phyloP scores from a whole-genome alignment of 2,329 filamentous ascomycete genomes.

The Colletotrichum noveboracense region DNA sequence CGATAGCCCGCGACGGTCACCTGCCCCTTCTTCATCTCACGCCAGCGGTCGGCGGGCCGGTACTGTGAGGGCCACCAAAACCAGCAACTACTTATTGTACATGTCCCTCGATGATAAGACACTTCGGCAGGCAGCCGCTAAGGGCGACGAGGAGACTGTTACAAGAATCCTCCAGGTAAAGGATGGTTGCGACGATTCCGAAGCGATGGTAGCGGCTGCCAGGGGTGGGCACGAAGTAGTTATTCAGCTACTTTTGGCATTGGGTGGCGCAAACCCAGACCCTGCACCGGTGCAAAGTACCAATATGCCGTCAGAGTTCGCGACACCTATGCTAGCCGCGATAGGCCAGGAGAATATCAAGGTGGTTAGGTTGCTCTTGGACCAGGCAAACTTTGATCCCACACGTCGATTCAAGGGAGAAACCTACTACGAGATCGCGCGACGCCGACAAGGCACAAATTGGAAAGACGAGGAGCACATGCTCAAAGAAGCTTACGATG shows the following conservation, averaged over 20 bases:
- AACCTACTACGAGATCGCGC: slow-evolving; percentile 87
- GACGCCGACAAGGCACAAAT: slow-evolving; percentile 80
- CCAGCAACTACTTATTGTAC: slow-evolving; percentile 67
- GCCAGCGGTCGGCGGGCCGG: slow-evolving; percentile 54
- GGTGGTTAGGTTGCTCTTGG: slow-evolving; percentile 80
- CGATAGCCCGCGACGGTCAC: slow-evolving; percentile 64
- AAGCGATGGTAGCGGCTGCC: slow-evolving; percentile 88
- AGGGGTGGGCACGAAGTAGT: slow-evolving; percentile 90
- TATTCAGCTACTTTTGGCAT: slow-evolving; percentile 76
- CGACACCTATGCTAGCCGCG: slow-evolving; percentile 92
- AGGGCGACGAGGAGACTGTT: slow-evolving; percentile 67
- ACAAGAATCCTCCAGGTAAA: slow-evolving; percentile 66
- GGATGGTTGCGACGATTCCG: slow-evolving; percentile 72
- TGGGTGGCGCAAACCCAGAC: slow-evolving; percentile 71
- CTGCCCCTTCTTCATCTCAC: slow-evolving; percentile 42
- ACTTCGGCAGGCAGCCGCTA: slow-evolving; percentile 62
- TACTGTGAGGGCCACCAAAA: slow-evolving; percentile 66
- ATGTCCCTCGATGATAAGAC: slow-evolving; percentile 69
- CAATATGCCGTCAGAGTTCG: slow-evolving; percentile 69
- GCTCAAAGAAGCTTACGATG: slow-evolving; percentile 77
- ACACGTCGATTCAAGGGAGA: slow-evolving; percentile 77
- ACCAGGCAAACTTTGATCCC: slow-evolving; percentile 81
- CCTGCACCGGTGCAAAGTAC: slow-evolving; percentile 63
- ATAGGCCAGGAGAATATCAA: slow-evolving; percentile 89
- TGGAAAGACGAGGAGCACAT: slow-evolving; percentile 90